Base-by-base conservation (phyloP, 2,329 filamentous ascomycete species). In the Colletotrichum limetticola region DNA sequence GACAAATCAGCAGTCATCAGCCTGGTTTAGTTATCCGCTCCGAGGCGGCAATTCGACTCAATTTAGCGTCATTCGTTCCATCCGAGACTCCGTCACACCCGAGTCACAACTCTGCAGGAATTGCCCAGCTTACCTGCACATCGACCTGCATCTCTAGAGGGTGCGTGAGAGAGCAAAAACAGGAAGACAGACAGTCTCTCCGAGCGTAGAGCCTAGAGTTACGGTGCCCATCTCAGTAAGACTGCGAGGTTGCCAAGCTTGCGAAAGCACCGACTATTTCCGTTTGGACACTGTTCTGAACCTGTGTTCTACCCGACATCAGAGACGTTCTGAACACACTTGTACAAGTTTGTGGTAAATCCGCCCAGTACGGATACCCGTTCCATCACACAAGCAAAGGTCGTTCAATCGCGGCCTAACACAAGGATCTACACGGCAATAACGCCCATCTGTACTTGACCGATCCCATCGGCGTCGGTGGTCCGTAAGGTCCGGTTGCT, bases 1-100 rank as follows among this genome's bases (percentile, higher is more conserved):
- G n/a, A 42, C 35, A 8, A 60, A 35, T 14, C 12, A 60, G 30
- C 24, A 35, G 32, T 42, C 35, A 22, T 53, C 62, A 28, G 55
- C 66, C 62, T 55, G 32, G 55, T 58, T 52, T 55, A 28, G 46
- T 56, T 46, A 24, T 35, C 68, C 68, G 63, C 60, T 57, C 68
- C 63, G 46, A 71, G 42, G 56, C 65, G 56, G 42, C 64, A 61
- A 37, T 53, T 28, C 46, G n/a, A 52, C 14, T 26, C 55, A 55
- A 67, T 46, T 64, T 56, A 71, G 68, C 68, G 68, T 66, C 63
- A 67, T 71, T 67, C 68, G 35, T 71, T 56, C 62, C 62, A 57
- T 69, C 46, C 42, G 42, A 49, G 22, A 35, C 46, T 62, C 56
- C 56, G 35, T 65, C 19, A 19, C 49, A 53, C 53, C 30, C 61